Evolutionary conservation across 2,329 filamentous ascomycete species (phyloP), one percentile per base, ranked within the genome.

Genomic region (Xylariaceae sp.): DNA sequence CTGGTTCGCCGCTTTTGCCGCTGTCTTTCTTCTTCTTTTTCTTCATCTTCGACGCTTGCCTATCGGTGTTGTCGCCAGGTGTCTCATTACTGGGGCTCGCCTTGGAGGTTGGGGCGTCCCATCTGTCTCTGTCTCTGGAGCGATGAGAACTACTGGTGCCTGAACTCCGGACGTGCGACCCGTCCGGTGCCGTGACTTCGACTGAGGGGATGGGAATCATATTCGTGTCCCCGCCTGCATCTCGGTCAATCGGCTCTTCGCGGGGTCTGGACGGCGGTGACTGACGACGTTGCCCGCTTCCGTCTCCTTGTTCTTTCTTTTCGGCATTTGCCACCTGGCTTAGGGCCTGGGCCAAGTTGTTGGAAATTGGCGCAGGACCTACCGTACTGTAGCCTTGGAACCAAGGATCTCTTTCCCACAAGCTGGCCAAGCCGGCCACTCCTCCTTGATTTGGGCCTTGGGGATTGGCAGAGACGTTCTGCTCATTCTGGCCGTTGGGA

Each of bases 161-260:
- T n/a, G 32, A 41, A n/a, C 14, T 19, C 18, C 33, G 38, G 21
- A 18, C 7, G 17, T 36, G 34, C 12, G 44, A 48, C 32, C 31
- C 39, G 12, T 34, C 23, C 0, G 40, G 33, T 9, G 41, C 31
- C 6, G 33, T 38, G 30, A 38, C 27, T 27, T 51, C 49, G n/a
- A 47, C 37, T 11, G 41, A 34, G 14, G 38, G 36, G 21, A 36
- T 31, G 9, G 53, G 53, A 12, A 47, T 35, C 13, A 55, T 45
- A 17, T 57, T 57, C 9, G 53, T 54, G 34, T 47, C 31, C 38
- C 49, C 47, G 12, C 37, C 43, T 14, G 36, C 49, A 9, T 40
- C 51, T 13, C 30, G 41, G 36, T 53, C 48, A 27, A 34, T 52
- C 9, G 36, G 31, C 8, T 13, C 24, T 17, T 16, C 27, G 3